Evolutionary conservation across 768 basidiomycete species (phyloP), one percentile per base, ranked within the genome.

Genomic region (Macrolepiota fuliginosa): DNA sequence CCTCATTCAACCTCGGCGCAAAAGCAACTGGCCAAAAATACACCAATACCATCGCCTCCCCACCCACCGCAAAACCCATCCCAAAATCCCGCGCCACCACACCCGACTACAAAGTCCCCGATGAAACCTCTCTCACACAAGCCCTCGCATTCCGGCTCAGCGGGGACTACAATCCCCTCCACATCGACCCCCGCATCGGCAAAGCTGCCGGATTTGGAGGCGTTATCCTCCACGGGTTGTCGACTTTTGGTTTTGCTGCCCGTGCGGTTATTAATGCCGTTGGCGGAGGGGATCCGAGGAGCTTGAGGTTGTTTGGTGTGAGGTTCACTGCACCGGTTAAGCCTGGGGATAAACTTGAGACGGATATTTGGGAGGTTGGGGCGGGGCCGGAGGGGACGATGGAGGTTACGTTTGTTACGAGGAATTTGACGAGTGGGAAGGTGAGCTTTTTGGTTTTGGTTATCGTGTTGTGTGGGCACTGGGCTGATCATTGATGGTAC

Each of bases 261-360:
- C 86, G 92, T 46, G 90, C 85, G 1, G 73, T 95, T 57, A 78
- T 96, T 63, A 80, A 81, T 61, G 79, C 80, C 1, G 79, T 88
- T 12, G 91, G 85, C 0, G 81, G 79, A 0, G 81, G 82, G 47
- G 83, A 90, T 64, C 81, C 88, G 2, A 76, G 77, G 3, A 78
- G 88, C 1, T 76, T 96, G 63, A 85, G 80, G 63, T 78, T 85
- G 66, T 89, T 90, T 68, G 87, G 88, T 13, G 87, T 81, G 32
- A 80, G 90, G 27, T 96, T 96, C 77, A 92, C 91, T 0, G 80
- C 89, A 1, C 93, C 92, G 32, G 91, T 94, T 11, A 87, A 83
- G 72, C 92, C 92, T 9, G 92, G 92, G 0, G 91, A 94, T 70
- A 83, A 80, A 45, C 79, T 94, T 32, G 88, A 94, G 81, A 92